phyloP scores from a whole-genome alignment of 192 early-diverging fungal species.

The Coemansia sp. region DNA sequence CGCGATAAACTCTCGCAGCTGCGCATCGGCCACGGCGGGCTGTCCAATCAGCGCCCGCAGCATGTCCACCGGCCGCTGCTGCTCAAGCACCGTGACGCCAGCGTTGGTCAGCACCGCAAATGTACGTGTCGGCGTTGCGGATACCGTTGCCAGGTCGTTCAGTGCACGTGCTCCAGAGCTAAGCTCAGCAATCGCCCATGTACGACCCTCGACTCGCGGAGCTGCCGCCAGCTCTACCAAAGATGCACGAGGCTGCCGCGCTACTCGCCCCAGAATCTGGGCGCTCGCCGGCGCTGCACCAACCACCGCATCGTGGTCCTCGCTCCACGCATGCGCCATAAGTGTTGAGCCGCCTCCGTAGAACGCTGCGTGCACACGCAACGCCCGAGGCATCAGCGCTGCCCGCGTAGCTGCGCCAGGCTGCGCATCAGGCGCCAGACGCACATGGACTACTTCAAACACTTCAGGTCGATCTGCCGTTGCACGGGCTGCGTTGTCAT shows the following conservation, averaged over 20 bases:
- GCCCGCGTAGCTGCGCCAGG: background rate
- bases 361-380: conserved; percentile 62
- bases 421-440: conserved; percentile 61
- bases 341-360: conserved; percentile 71
- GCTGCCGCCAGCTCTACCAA: conserved; percentile 56
- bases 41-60: conserved; percentile 61
- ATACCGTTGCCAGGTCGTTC: conserved; percentile 70
- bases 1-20: conserved; percentile 56
- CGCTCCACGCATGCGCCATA: conserved; percentile 63
- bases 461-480: conserved; percentile 47
- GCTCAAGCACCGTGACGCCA: conserved; percentile 64
- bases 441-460: conserved; percentile 68
- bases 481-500: conserved; percentile 11
- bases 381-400: conserved; percentile 10
- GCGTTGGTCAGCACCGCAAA: conserved; percentile 78
- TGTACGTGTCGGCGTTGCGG: conserved; percentile 57
- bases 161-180: conserved; percentile 23
- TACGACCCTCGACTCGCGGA: conserved; percentile 71
- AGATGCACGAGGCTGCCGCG: conserved; percentile 31
- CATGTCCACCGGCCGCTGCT: conserved; percentile 79
- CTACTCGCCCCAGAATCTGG: conserved; percentile 42
- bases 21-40: conserved; percentile 34
- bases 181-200: conserved; percentile 76
- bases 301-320: conserved; percentile 70
- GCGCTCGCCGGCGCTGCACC: conserved; percentile 66